Conservation (phyloP, 306 rosid genomes). For the Sophora flavescens region DNA sequence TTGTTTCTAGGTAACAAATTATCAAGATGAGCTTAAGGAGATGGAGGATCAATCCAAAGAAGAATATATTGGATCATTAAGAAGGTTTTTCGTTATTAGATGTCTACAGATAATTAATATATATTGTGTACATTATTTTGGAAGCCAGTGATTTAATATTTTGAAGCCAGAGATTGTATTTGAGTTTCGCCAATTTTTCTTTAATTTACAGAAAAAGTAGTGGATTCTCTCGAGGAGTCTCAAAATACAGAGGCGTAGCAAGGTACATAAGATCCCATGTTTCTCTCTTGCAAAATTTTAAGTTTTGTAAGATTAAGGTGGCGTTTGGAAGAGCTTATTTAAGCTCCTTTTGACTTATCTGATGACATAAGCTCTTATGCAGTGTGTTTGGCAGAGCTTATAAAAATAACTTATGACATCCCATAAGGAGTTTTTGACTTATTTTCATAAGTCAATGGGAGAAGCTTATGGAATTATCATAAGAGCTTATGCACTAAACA, state of each 20-base stretch:
- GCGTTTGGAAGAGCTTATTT: too few species aligned
- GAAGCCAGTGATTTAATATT: neutral
- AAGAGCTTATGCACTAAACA: too few species aligned
- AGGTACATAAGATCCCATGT: constrained; percentile 56
- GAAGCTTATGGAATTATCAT: too few species aligned
- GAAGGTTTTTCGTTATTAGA: constrained; percentile 61
- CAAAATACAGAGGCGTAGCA: constrained; percentile 95
- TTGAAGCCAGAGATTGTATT: neutral
- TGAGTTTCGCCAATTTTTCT: neutral
- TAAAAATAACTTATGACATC: too few species aligned
- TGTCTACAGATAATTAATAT: neutral
- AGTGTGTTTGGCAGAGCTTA: too few species aligned
- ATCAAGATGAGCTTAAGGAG: constrained; percentile 72
- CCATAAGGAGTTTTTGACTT: too few species aligned
- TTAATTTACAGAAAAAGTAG: constrained; percentile 78
- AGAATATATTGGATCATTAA: constrained; percentile 90
- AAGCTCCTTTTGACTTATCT: too few species aligned
- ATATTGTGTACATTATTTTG: neutral
- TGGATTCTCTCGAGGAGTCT: constrained; percentile 97
- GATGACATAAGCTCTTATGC: too few species aligned
- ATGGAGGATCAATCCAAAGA: constrained; percentile 90
- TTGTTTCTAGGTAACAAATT: constrained; percentile 62
- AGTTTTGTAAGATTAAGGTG: neutral
- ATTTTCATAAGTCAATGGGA: too few species aligned
- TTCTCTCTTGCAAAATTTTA: constrained; percentile 9